A percentile compares a stretch with the other conserved stretches of the same genome.
These are phyloP conservation scores for Pseudogymnoascus pannorum DNA, from an alignment of 2,329 filamentous ascomycete genomes.

Conservation along the genomic window DNA sequence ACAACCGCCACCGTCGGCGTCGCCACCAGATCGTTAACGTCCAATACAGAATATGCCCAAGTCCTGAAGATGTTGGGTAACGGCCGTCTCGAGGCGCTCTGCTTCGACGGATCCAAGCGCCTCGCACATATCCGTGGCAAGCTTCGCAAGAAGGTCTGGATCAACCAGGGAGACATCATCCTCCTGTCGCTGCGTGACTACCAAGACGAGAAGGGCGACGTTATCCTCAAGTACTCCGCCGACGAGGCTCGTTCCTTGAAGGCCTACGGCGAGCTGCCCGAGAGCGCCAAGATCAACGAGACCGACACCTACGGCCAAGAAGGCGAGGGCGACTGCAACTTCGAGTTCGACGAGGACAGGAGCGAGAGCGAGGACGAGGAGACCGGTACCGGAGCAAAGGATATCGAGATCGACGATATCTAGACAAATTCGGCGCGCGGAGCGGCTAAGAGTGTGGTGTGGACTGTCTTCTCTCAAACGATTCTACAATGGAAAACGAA, in stretches of 20 bases:
- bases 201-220: slow-evolving; percentile 88
- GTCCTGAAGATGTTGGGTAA: slow-evolving; percentile 95
- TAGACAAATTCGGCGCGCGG: slow-evolving; percentile 39
- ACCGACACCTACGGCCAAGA: slow-evolving; percentile 89
- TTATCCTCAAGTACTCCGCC: slow-evolving; percentile 90
- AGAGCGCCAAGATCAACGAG: slow-evolving; percentile 99
- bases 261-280: slow-evolving; percentile 93
- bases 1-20: neutral
- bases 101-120: slow-evolving; percentile 89
- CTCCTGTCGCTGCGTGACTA: slow-evolving; percentile 83
- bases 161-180: slow-evolving; percentile 96
- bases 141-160: slow-evolving; percentile 99
- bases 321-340: slow-evolving; percentile 91
- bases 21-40: slow-evolving; percentile 1
- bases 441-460: slow-evolving; percentile 16
- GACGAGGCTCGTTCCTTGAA: slow-evolving; percentile 94
- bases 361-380: slow-evolving; percentile 51
- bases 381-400: slow-evolving; percentile 58
- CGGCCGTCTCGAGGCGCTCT: slow-evolving; percentile 80
- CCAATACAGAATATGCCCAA: slow-evolving; percentile 62
- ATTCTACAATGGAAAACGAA: slow-evolving; percentile 26
- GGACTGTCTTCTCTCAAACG: slow-evolving; percentile 63
- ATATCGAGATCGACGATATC: slow-evolving; percentile 94
- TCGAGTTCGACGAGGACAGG: slow-evolving; percentile 96
- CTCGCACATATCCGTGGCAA: slow-evolving; percentile 87